Percentiles rank a stretch among this genome's conserved stretches.
Conservation (phyloP, 192 early-diverging fungal genomes). For the Umbelopsis sp. region DNA sequence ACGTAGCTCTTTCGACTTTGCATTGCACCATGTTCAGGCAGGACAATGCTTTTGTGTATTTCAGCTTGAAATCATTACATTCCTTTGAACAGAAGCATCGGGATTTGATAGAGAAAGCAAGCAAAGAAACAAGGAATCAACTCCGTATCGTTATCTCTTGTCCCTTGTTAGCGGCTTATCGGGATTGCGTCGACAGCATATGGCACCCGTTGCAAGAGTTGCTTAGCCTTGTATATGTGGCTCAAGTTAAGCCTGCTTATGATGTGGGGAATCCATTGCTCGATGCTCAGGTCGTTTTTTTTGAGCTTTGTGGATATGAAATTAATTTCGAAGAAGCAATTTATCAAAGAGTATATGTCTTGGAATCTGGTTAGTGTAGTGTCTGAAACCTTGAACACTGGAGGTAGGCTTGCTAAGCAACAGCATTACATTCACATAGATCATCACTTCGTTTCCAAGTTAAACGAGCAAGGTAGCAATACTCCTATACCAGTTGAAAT, state of each 20-base stretch:
- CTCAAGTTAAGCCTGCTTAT: slow-evolving; percentile 48
- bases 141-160: not conserved
- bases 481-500: not conserved
- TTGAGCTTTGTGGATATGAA: slow-evolving; percentile 63
- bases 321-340: slow-evolving; percentile 35
- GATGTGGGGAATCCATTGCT: slow-evolving; percentile 46
- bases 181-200: not conserved
- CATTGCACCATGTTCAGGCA: not conserved
- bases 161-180: not conserved
- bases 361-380: slow-evolving; percentile 5
- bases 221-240: slow-evolving; percentile 49
- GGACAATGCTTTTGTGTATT: not conserved
- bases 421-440: not conserved
- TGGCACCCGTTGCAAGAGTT: slow-evolving; percentile 30
- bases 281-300: slow-evolving; percentile 60
- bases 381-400: not conserved
- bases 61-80: not conserved
- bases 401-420: not conserved
- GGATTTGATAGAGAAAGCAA: not conserved
- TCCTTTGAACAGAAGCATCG: not conserved
- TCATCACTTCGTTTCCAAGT: not conserved
- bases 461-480: not conserved
- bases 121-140: not conserved
- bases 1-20: not conserved
- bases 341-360: slow-evolving; percentile 2